Conservation (phyloP, 148 eudicot genomes). For the Pouteria glomerata region DNA sequence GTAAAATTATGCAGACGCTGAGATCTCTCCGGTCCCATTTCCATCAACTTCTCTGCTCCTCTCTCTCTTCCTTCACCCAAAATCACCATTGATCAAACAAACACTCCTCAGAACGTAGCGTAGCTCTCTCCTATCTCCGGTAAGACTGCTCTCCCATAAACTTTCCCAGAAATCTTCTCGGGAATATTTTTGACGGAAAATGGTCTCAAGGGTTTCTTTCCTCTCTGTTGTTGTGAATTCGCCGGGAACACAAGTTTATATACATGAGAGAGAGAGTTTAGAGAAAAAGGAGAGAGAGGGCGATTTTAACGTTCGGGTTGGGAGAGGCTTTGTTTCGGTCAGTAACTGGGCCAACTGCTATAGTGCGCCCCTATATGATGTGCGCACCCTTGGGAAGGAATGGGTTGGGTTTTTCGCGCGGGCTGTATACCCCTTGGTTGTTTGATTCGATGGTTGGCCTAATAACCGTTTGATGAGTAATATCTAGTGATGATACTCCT, state of each 20-base stretch:
- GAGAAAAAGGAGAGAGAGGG: constrained; percentile 9
- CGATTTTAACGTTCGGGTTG: constrained; percentile 18
- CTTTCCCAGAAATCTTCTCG: background rate
- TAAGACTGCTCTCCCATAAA: background rate
- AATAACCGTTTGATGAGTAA: background rate
- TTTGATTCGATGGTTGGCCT: background rate
- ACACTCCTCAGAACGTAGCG: background rate
- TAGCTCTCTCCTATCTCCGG: background rate
- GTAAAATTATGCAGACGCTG: constrained; percentile 59
- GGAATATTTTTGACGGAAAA: background rate
- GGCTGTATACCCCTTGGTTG: background rate
- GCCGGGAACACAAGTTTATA: constrained; percentile 29
- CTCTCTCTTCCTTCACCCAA: constrained; percentile 3
- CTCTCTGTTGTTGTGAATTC: constrained; percentile 10
- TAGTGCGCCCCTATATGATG: background rate
- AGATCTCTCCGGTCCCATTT: constrained; percentile 45
- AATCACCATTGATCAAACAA: constrained; percentile 14
- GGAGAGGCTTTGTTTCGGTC: background rate
- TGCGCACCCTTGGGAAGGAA: background rate
- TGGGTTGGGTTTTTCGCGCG: background rate
- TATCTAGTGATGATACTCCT: background rate
- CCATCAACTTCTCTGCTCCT: constrained; percentile 22
- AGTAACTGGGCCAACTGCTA: background rate
- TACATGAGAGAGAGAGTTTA: background rate
- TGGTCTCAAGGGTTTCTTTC: constrained; percentile 7